Conservation (phyloP, 2,329 filamentous ascomycete genomes). For the Ambrosiella cleistominuta region DNA sequence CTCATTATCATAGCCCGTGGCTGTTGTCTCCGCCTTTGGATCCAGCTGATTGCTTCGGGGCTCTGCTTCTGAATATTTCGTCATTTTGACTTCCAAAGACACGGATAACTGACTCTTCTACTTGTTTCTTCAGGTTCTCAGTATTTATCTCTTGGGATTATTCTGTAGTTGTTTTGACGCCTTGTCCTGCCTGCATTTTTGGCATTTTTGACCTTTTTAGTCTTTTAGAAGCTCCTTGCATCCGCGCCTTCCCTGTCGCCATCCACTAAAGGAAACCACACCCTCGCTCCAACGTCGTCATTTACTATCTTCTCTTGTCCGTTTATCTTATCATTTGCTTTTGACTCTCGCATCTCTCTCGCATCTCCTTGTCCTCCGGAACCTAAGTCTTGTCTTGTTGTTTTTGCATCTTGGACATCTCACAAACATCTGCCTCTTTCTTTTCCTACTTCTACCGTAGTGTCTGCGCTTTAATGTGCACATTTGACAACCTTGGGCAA, state of each 20-base stretch:
- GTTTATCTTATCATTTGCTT: not conserved
- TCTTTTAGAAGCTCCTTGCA: no score
- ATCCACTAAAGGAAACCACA: no score
- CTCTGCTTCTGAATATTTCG: not conserved
- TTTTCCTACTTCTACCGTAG: not conserved
- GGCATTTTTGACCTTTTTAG: no score
- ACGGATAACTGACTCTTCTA: no score
- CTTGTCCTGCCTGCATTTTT: no score
- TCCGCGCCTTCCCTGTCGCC: no score
- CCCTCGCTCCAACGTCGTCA: not conserved
- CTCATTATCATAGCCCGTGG: not conserved
- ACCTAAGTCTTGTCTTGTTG: not conserved
- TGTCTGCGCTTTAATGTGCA: no score
- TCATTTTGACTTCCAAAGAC: no score
- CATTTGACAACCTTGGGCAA: no score
- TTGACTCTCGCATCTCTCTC: not conserved
- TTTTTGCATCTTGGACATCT: not conserved
- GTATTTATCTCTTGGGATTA: no score
- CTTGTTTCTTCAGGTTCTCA: no score
- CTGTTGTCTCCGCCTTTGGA: not conserved
- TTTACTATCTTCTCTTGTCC: not conserved
- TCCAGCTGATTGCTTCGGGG: not conserved
- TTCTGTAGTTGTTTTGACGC: no score
- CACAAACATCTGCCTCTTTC: not conserved
- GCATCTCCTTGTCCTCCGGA: not conserved